Evolutionary conservation across 495 filamentous ascomycete species (phyloP).

Genomic region (Neurospora africana): DNA sequence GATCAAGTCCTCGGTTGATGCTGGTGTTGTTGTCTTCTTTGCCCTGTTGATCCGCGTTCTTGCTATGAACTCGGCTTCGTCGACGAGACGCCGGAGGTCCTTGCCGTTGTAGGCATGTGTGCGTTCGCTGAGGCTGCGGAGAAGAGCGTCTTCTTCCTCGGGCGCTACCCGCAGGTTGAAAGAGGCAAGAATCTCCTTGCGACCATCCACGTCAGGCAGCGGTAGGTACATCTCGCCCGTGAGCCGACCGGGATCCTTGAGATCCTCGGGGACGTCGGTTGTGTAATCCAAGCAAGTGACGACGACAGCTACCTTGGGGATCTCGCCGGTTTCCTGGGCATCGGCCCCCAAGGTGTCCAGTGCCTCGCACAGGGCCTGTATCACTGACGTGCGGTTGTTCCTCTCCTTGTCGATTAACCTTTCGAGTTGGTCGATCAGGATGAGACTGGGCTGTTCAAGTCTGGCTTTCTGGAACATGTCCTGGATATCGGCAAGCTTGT

Average conservation of each 20-base stretch:
- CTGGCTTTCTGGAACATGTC: conserved; percentile 63
- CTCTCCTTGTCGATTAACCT: conserved; percentile 58
- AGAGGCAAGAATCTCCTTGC: conserved; percentile 62
- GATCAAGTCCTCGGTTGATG: not conserved
- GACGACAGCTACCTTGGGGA: conserved; percentile 49
- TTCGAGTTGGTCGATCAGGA: conserved; percentile 77
- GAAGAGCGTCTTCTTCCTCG: conserved; percentile 25
- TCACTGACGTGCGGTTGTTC: conserved; percentile 34
- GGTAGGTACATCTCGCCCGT: conserved; percentile 67
- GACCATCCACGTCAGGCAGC: conserved; percentile 60
- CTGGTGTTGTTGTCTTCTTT: not conserved
- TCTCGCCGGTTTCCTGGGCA: conserved; percentile 20
- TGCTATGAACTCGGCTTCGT: conserved; percentile 25
- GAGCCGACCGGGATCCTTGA: conserved; percentile 58
- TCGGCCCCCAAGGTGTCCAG: conserved; percentile 38
- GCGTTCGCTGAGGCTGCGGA: conserved; percentile 36
- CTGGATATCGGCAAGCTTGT: conserved; percentile 49
- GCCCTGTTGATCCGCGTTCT: conserved; percentile 8
- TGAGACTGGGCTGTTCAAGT: conserved; percentile 62
- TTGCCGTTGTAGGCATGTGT: conserved; percentile 45
- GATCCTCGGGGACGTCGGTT: conserved; percentile 61
- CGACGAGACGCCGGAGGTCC: conserved; percentile 34
- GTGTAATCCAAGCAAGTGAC: conserved; percentile 64
- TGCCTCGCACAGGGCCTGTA: conserved; percentile 40
- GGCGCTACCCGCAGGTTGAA: conserved; percentile 28